Percentiles rank a stretch among this genome's conserved stretches.
Conservation (phyloP, 306 rosid genomes). For the Cyamopsis tetragonoloba region DNA sequence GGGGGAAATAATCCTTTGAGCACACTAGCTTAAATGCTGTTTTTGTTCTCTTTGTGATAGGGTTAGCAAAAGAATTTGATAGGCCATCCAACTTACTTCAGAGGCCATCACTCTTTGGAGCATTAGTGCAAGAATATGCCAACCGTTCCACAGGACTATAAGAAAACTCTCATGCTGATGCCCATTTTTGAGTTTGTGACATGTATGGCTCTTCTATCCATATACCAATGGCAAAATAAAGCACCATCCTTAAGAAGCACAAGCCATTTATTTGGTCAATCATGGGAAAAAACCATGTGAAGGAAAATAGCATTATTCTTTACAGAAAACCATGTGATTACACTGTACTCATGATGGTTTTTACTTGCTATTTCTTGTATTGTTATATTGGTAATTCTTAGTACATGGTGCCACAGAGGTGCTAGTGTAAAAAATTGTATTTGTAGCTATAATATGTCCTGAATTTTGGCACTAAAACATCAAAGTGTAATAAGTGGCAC, state of each 20-base stretch:
- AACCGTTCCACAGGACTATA: slow-evolving; percentile 55
- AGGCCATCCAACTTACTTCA: slow-evolving; percentile 59
- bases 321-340: too few relatives aligned
- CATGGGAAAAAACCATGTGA: background rate
- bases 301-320: too few relatives aligned
- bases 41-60: slow-evolving; percentile 20
- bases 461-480: too few relatives aligned
- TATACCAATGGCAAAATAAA: background rate
- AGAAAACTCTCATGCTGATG: background rate
- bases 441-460: too few relatives aligned
- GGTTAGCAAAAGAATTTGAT: slow-evolving; percentile 64
- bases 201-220: background rate
- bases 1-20: background rate
- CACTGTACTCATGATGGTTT: too few relatives aligned
- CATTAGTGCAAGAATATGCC: slow-evolving; percentile 79
- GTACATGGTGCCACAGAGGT: too few relatives aligned
- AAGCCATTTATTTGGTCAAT: background rate
- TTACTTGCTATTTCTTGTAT: too few relatives aligned
- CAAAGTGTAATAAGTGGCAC: too few relatives aligned
- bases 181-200: too few relatives aligned
- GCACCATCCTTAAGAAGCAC: background rate
- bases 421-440: too few relatives aligned
- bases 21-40: background rate
- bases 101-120: slow-evolving; percentile 56
- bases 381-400: too few relatives aligned